Base-by-base conservation (phyloP, 306 rosid species). In the Dalbergia cultrata region DNA sequence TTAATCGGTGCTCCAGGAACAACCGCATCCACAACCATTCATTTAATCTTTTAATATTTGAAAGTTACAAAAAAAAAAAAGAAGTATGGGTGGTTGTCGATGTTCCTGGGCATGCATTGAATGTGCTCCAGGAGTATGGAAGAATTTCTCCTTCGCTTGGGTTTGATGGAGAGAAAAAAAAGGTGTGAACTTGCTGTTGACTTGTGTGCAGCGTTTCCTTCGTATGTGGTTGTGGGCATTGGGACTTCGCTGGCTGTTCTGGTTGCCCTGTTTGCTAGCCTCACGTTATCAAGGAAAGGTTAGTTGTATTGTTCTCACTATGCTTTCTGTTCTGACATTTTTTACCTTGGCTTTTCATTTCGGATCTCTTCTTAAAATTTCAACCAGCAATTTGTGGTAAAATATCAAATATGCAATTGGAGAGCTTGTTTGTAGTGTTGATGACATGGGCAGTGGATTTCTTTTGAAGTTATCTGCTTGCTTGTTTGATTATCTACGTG, bases 261-360 rank as follows among this genome's bases (percentile, higher is more conserved):
- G 8, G 79, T 88, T 13, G 87, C 92, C 18, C 81, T 79, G 65
- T 61, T 92, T 75, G 90, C 95, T 68, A 70, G 72, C 34, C 85
- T 90, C 64, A 85, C 91, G 17, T 61, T 85, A 3, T 83, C 90
- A 2, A 86, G 85, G 64, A 91, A 85, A 86, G 95, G 98, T 93
- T 16, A 62, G 26, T 33, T 13, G 17, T 60, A 5, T 49, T 45
- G 7, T 10, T 68, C 17, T 31, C 37, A 4, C 11, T 19, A 69
- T n/a, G 53, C 10, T 52, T 52, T 16, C 6, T 52, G 53, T 43
- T 22, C 50, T 60, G 45, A 47, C n/a, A 5, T 12, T 16, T 63
- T 21, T 39, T 5, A 37, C 3, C 33, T 4, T 16, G 16, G 0
- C 26, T 64, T 8, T 64, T 13, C 19, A 16, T 63, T 35, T 35